These are phyloP conservation scores for Conidiobolus incongruus DNA, from an alignment of 371 early-diverging fungal genomes.

Conservation along the genomic window DNA sequence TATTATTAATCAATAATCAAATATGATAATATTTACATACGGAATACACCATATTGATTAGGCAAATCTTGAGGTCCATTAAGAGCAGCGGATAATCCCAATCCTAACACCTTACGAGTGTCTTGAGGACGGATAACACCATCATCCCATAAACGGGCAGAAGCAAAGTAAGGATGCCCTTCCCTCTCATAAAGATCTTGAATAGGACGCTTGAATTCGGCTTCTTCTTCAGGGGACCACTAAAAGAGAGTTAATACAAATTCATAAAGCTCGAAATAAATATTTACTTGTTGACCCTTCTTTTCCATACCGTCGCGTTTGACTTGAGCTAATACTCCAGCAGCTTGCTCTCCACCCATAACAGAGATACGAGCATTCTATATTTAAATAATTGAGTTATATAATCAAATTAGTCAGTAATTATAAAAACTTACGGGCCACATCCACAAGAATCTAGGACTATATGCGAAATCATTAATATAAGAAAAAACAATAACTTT, in stretches of 20 bases:
- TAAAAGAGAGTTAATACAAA: background rate
- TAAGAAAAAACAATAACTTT: background rate
- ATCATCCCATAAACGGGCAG: constrained; percentile 90
- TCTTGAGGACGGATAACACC: constrained; percentile 86
- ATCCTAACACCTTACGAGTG: constrained; percentile 70
- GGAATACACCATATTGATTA: constrained; percentile 73
- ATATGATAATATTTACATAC: constrained; percentile 92
- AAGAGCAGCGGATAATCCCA: constrained; percentile 62
- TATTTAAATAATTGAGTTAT: background rate
- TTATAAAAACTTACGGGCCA: constrained; percentile 58
- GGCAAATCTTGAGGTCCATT: constrained; percentile 33
- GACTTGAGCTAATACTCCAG: constrained; percentile 80
- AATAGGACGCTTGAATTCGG: constrained; percentile 69
- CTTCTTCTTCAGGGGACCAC: constrained; percentile 51
- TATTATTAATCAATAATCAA: background rate
- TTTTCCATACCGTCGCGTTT: constrained; percentile 64
- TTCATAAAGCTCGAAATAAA: background rate
- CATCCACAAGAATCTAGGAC: constrained; percentile 90
- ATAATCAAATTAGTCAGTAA: background rate
- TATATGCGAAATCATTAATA: constrained; percentile 5
- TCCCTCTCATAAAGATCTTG: constrained; percentile 73
- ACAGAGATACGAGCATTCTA: constrained; percentile 82
- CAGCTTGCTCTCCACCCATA: constrained; percentile 98
- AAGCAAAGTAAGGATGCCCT: constrained; percentile 86
- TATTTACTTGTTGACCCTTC: constrained; percentile 28